phyloP scores from a whole-genome alignment of 257 asterid genomes.

The Sherardia arvensis region DNA sequence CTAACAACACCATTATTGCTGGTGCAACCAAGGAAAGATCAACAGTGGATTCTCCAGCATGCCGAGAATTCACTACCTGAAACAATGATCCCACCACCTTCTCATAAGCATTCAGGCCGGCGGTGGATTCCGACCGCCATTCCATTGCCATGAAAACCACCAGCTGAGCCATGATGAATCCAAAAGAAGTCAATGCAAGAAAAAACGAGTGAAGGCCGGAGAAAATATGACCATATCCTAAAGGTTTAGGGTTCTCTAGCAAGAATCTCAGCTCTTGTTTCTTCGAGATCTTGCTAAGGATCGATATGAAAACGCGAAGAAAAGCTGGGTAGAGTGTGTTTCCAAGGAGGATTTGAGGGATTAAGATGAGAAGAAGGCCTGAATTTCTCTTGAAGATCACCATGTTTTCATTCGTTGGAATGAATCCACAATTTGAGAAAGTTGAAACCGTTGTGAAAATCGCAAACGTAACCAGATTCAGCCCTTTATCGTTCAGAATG shows the following conservation, averaged over 20 bases:
- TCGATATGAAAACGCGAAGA: neutral
- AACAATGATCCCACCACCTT: neutral
- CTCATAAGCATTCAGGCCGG: neutral
- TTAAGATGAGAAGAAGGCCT: slow-evolving; percentile 32
- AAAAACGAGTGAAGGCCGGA: neutral
- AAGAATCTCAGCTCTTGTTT: neutral
- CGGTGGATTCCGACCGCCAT: neutral
- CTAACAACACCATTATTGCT: neutral
- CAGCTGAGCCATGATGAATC: neutral
- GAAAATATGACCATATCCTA: neutral
- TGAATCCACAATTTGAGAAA: slow-evolving; percentile 43
- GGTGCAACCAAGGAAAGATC: slow-evolving; percentile 1
- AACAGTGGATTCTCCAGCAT: neutral
- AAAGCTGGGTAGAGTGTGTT: slow-evolving; percentile 38
- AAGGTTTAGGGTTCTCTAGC: neutral
- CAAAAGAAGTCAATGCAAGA: neutral
- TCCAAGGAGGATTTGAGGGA: slow-evolving; percentile 46
- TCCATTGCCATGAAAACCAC: neutral
- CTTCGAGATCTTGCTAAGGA: neutral
- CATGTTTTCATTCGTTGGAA: slow-evolving; percentile 61
- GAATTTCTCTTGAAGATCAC: slow-evolving; percentile 31
- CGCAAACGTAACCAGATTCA: slow-evolving; percentile 21
- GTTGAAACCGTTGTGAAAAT: slow-evolving; percentile 39
- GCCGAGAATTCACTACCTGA: neutral
- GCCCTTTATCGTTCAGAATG: slow-evolving; percentile 25